Evolutionary conservation across 2,329 filamentous ascomycete species (phyloP).

Genomic region (Talaromyces albobiverticillius): DNA sequence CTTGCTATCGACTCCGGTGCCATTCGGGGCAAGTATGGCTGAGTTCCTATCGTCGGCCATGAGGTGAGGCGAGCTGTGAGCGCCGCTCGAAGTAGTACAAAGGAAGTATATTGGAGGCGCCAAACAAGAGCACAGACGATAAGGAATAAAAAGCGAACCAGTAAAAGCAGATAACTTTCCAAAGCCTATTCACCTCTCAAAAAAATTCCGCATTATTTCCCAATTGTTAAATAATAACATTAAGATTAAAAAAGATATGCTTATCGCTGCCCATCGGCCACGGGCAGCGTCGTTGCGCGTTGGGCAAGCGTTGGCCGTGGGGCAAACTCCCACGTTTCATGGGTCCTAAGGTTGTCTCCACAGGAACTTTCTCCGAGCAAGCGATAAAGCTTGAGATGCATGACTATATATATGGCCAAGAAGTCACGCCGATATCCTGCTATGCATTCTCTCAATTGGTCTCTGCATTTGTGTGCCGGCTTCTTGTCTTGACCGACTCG

Average conservation of each 20-base stretch:
- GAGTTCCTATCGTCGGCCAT: not conserved
- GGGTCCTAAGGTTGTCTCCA: no score
- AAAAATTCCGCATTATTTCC: not conserved
- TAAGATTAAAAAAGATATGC: no score
- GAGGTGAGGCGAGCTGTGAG: not conserved
- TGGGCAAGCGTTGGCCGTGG: not conserved
- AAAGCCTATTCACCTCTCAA: no score
- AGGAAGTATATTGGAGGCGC: no score
- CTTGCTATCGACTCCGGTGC: not conserved
- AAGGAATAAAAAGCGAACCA: not conserved
- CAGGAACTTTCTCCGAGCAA: no score
- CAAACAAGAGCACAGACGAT: not conserved
- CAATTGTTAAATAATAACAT: not conserved
- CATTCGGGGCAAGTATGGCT: not conserved
- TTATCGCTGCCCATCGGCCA: not conserved
- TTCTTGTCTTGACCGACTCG: not conserved
- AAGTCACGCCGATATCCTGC: not conserved
- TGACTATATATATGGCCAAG: not conserved
- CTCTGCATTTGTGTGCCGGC: not conserved
- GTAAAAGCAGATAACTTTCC: not conserved
- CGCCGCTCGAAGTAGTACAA: no score
- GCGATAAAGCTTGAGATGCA: not conserved
- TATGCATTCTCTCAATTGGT: not conserved
- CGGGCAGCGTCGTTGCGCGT: not conserved
- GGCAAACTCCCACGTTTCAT: not conserved